Percentiles rank a stretch among this genome's conserved stretches.
phyloP scores from a whole-genome alignment of 345 rosid genomes.

The Gossypium turneri region DNA sequence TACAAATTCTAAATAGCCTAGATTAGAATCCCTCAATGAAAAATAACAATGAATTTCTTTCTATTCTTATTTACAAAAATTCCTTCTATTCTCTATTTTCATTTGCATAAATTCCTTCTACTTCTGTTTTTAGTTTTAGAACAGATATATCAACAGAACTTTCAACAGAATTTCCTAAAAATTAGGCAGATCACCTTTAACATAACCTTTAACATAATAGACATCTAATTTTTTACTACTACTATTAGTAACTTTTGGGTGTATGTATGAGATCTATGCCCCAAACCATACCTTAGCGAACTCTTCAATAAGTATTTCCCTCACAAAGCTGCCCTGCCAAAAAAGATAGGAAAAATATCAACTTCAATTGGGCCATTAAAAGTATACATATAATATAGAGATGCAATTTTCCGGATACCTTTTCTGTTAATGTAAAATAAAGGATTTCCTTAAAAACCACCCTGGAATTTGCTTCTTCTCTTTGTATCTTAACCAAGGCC shows the following conservation, averaged over 20 bases:
- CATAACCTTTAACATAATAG: background rate
- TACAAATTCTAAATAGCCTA: background rate
- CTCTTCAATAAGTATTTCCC: constrained; percentile 83
- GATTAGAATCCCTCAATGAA: background rate
- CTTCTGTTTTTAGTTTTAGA: background rate
- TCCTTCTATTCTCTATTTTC: background rate
- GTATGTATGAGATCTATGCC: background rate
- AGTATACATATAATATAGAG: background rate
- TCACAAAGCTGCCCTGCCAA: constrained; percentile 75
- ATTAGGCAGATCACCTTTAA: background rate
- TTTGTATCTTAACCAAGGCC: constrained; percentile 43
- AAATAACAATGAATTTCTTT: background rate
- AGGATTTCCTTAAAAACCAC: constrained; percentile 60
- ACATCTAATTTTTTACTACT: background rate
- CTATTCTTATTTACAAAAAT: background rate
- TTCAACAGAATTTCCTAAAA: background rate
- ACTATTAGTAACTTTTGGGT: background rate
- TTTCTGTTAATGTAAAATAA: constrained; percentile 73
- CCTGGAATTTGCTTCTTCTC: constrained; percentile 44
- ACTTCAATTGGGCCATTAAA: background rate
- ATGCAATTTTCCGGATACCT: constrained; percentile 35
- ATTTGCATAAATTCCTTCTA: background rate
- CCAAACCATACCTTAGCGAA: constrained; percentile 64
- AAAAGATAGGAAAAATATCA: background rate
- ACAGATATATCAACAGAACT: background rate